Conservation (phyloP, 2,329 filamentous ascomycete genomes). For the Raffaelea arxii region DNA sequence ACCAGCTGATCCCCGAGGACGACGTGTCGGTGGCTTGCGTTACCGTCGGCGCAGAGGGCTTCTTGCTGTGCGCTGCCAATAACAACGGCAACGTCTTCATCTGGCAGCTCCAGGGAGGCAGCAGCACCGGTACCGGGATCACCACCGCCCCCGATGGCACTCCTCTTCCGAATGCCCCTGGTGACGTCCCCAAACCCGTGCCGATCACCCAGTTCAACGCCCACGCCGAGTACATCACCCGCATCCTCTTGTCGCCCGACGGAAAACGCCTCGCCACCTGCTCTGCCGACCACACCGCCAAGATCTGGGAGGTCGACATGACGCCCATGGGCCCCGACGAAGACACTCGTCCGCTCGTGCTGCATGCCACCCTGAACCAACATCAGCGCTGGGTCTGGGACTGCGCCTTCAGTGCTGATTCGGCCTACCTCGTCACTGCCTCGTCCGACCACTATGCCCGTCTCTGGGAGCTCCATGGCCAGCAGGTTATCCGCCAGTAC, state of each 20-base stretch:
- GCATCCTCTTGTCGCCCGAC: constrained; percentile 82
- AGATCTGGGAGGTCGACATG: constrained; percentile 92
- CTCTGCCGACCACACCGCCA: constrained; percentile 85
- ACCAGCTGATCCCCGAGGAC: constrained; percentile 92
- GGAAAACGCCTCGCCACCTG: constrained; percentile 92
- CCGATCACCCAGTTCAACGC: constrained; percentile 84
- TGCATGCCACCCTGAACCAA: constrained; percentile 78
- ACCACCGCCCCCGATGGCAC: too few species aligned
- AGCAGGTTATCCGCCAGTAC: constrained; percentile 88
- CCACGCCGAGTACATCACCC: constrained; percentile 87
- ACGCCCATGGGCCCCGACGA: constrained; percentile 32
- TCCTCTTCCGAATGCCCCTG: too few species aligned
- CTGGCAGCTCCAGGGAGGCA: constrained; percentile 82
- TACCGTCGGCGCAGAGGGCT: constrained; percentile 90
- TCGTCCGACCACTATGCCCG: constrained; percentile 90
- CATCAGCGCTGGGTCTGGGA: constrained; percentile 98
- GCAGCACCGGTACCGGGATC: constrained; percentile 72
- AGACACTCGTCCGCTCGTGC: constrained; percentile 54
- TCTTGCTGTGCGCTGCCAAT: constrained; percentile 85
- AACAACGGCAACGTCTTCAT: constrained; percentile 96
- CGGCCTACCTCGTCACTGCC: constrained; percentile 84
- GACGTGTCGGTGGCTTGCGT: constrained; percentile 90
- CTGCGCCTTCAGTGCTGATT: constrained; percentile 89
- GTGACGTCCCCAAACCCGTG: too few species aligned
- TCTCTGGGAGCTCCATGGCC: constrained; percentile 78